These are phyloP conservation scores for Pestalotiopsis sp. DNA, from an alignment of 2,329 filamentous ascomycete genomes.

Conservation along the genomic window DNA sequence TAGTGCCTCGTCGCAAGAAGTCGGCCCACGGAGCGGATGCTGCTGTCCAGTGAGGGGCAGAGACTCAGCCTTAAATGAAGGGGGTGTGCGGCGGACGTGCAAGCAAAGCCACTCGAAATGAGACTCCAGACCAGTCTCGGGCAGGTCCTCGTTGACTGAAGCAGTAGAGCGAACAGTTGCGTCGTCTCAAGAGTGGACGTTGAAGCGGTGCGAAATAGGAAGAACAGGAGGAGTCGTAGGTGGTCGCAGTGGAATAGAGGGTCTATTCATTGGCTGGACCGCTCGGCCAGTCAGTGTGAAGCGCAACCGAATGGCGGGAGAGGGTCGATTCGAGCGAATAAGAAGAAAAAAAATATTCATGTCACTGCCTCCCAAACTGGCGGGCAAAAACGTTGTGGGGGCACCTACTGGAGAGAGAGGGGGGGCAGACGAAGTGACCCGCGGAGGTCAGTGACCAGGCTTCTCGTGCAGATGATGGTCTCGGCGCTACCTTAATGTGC, in stretches of 20 bases:
- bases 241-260: not conserved
- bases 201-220: not conserved
- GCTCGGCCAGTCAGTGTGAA: not conserved
- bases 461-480: not conserved
- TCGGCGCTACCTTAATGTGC: not conserved
- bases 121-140: not conserved
- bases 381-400: not conserved
- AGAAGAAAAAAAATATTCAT: conserved; percentile 1
- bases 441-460: not conserved
- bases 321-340: not conserved
- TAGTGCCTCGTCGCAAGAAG: not conserved
- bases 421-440: not conserved
- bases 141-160: not conserved
- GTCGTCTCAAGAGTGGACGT: not conserved
- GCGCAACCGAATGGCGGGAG: conserved; percentile 3
- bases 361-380: not conserved
- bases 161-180: not conserved
- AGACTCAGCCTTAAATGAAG: not conserved
- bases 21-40: not conserved
- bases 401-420: not conserved
- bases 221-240: not conserved
- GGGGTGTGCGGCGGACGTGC: not conserved
- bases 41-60: not conserved
- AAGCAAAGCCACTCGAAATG: not conserved
- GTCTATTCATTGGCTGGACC: conserved; percentile 6